Evolutionary conservation across 1,284 basidiomycete genomes (phyloP), one percentile per base, ranked within the genome.

Genomic region (Cronartium quercuum): DNA sequence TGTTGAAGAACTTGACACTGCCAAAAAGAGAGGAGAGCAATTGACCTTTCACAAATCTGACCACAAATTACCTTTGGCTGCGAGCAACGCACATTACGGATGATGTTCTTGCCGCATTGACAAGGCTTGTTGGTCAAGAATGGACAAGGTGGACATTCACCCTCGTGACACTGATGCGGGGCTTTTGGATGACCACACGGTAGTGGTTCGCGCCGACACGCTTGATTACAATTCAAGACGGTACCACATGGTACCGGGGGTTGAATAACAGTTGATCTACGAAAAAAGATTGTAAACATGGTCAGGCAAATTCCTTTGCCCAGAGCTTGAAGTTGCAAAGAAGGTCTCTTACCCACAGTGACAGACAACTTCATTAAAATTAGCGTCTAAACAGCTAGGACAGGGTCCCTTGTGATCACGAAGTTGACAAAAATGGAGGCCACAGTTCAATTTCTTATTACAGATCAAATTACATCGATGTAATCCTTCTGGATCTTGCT

Each of bases 401-500:
- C 70, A 73, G 38, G 70, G 70, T 4, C 70, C 70, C 66, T 37
- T 66, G 55, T 73, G 70, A 66, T 73, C 70, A 21, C 41, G 63
- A 21, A 73, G 38, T 37, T 73, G 70, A 60, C 70, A 73, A 41
- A 51, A 18, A 66, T 73, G 70, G 21, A 66, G 42, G 21, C 70
- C 70, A 37, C 70, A 73, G 34, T 51, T 65, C 15, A 73, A 57
- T 34, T 64, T 66, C 44, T 65, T 64, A 35, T 66, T 66, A 37
- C 70, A 73, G 21, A 57, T 66, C 44, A 73, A 34, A 29, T 73
- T 41, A 66, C 70, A 73, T 24, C 35, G 24, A 60, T 73, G 70
- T 34, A 66, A 73, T 21, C 70, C 70, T 13, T 64, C 51, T 18
- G 70, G 63, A 66, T 73, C 70, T 34, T 73, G 47, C 41, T 73